Evolutionary conservation across 1,284 basidiomycete species (phyloP).

Genomic region (Mycosarcoma mackinlayi): DNA sequence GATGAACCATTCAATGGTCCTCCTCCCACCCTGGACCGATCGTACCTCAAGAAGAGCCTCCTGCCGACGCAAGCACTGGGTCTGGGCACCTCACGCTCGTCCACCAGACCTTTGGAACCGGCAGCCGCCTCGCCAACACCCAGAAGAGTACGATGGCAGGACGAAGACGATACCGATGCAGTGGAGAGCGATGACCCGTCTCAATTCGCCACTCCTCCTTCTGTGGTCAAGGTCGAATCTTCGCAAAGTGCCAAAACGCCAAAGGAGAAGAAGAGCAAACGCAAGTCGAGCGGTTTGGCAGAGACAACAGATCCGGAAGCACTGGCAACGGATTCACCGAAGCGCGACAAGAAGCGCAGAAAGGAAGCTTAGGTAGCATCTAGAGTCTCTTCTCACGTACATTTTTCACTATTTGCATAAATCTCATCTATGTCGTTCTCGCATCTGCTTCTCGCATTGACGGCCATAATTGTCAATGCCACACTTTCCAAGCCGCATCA

Average conservation of each 20-base stretch:
- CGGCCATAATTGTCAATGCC: too few species aligned
- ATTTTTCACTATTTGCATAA: background rate
- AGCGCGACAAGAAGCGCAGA: conserved; percentile 40
- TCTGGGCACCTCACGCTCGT: background rate
- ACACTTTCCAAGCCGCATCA: too few species aligned
- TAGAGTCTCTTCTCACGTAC: too few species aligned
- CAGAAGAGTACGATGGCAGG: conserved; percentile 39
- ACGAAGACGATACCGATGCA: conserved; percentile 21
- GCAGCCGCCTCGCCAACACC: background rate
- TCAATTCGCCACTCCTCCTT: conserved; percentile 10
- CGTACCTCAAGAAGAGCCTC: conserved; percentile 45
- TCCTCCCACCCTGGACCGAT: conserved; percentile 44
- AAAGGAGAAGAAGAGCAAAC: conserved; percentile 17
- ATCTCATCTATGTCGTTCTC: too few species aligned
- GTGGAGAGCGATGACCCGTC: conserved; percentile 12
- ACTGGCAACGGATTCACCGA: background rate
- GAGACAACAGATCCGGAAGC: background rate
- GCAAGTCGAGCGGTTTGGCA: conserved; percentile 15
- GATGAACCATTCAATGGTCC: conserved; percentile 79
- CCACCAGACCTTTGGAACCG: background rate
- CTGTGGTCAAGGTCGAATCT: conserved; percentile 13
- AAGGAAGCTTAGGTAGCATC: conserved; percentile 32
- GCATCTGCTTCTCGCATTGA: too few species aligned
- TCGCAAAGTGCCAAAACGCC: background rate
- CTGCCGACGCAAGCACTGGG: conserved; percentile 38